phyloP scores from a whole-genome alignment of 352 stramenopile species.

The Globisporangium nunn region DNA sequence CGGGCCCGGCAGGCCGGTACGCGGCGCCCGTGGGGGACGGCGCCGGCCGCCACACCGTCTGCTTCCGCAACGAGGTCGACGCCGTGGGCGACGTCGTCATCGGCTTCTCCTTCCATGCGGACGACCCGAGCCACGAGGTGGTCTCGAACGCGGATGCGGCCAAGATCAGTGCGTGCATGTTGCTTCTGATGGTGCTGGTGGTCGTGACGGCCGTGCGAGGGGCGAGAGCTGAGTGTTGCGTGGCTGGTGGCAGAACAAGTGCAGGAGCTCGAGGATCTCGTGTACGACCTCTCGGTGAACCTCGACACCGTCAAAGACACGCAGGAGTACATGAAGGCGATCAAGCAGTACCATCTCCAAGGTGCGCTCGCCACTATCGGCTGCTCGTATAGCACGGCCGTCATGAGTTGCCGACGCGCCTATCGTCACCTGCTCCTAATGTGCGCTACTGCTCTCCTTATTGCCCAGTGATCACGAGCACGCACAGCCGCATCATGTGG shows the following conservation, averaged over 20 bases:
- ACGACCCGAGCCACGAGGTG: conserved; percentile 80
- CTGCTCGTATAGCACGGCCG: too few relatives aligned
- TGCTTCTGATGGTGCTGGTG: background rate
- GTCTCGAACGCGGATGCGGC: conserved; percentile 83
- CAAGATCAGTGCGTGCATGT: conserved; percentile 73
- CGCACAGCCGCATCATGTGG: conserved; percentile 75
- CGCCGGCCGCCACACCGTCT: conserved; percentile 54
- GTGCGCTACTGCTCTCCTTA: background rate
- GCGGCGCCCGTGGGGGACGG: conserved; percentile 41
- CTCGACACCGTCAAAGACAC: conserved; percentile 86
- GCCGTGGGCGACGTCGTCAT: conserved; percentile 64
- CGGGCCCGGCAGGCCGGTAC: conserved; percentile 47
- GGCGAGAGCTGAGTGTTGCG: background rate
- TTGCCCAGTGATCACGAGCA: conserved; percentile 70
- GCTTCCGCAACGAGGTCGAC: conserved; percentile 62
- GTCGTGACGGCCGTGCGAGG: background rate
- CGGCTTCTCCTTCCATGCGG: conserved; percentile 83
- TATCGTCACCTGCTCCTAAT: background rate
- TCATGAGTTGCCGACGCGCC: too few relatives aligned
- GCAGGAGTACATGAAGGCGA: conserved; percentile 83
- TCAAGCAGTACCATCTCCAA: conserved; percentile 72
- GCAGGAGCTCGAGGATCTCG: conserved; percentile 80
- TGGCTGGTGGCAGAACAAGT: conserved; percentile 55
- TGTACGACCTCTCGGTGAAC: conserved; percentile 81
- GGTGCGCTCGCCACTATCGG: conserved; percentile 18